Base-by-base conservation (phyloP, 2,329 filamentous ascomycete genomes). In the Xylaria sp. region DNA sequence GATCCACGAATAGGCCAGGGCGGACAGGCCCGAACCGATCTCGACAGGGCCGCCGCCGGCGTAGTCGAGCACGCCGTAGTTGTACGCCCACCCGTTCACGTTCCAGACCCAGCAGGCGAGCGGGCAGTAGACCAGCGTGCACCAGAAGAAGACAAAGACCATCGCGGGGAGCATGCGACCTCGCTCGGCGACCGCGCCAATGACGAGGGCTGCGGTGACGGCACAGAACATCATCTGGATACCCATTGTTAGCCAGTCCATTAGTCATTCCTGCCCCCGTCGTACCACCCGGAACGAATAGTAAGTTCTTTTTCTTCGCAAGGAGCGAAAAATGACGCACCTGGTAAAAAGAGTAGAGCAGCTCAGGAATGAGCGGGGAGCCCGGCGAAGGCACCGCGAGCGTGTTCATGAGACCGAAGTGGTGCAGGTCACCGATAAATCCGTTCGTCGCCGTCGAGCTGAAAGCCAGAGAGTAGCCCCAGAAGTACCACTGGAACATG, bases 401-500 rank as follows among this genome's bases (percentile, higher is more conserved):
- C 2, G 91, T 91, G 69, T 92, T 90, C 80, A 85, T 88, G 65
- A 99, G 81, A 57, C 92, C 94, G 66, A 97, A 96, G 73, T 95
- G 90, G 64, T 87, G 82, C 51, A 99, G 77, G 72, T 97, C 86
- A 50, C 94, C 94, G 69, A 99, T 97, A 77, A 90, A 97, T 48
- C 90, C 89, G 76, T 90, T 97, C 63, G 84, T 91, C 4, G 88
- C 90, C 13, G 85, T 86, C 40, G 83, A 80, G 68, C 90, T 94
- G 76, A 97, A 97, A 48, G 93, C 92, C 57, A 99, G 81, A 13
- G 93, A 96, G 75, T 96, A 99, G 37, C 94, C 94, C 93, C 94
- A 97, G 74, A 99, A 97, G 70, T 97, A 97, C 94, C 94, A 99
- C 78, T 99, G 94, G 79, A 99, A 97, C 52, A 90, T 89, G 72